Evolutionary conservation across 805 yeast genomes (phyloP), one percentile per base, ranked within the genome.

Genomic region (baker's yeast (Saccharomyces cerevisiae)): DNA sequence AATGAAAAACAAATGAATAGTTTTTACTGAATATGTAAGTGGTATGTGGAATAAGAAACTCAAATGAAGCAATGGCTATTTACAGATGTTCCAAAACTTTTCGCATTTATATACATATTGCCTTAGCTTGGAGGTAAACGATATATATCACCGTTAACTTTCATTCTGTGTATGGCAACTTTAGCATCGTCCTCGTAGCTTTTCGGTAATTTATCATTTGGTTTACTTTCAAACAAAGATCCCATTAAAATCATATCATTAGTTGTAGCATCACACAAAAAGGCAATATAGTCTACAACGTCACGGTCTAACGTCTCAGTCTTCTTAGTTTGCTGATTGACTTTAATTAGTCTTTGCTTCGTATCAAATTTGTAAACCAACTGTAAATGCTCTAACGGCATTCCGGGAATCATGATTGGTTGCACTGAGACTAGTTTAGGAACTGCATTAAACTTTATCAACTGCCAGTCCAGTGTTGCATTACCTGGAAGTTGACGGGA

Each of bases 361-460:
- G 89, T 83, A 59, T 83, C 77, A 60, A 85, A 82, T 58, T 77
- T 77, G 68, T 85, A 85, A 17, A 81, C 78, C 10, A 83, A 70
- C 69, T 84, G 88, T 51, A 83, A 78, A 52, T 76, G 77, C 55
- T 76, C 79, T 17, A 80, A 66, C 0, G 83, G 81, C 53, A 71
- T 71, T 21, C 80, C 81, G 3, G 84, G 83, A 53, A 79, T 61
- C 66, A 87, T 82, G 61, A 86, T 73, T 1, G 87, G 83, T 59
- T 85, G 84, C 62, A 91, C 80, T 2, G 84, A 77, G 49, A 87
- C 76, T 31, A 90, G 75, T 67, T 84, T 85, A 27, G 97, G 97
- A 49, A 81, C 77, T 31, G 76, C 72, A 60, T 82, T 85, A 62
- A 89, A 82, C 60, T 84, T 82, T 28, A 83, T 72, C 51, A 91